Conservation (phyloP, 2,329 filamentous ascomycete species). For the Penicillium sp. region DNA sequence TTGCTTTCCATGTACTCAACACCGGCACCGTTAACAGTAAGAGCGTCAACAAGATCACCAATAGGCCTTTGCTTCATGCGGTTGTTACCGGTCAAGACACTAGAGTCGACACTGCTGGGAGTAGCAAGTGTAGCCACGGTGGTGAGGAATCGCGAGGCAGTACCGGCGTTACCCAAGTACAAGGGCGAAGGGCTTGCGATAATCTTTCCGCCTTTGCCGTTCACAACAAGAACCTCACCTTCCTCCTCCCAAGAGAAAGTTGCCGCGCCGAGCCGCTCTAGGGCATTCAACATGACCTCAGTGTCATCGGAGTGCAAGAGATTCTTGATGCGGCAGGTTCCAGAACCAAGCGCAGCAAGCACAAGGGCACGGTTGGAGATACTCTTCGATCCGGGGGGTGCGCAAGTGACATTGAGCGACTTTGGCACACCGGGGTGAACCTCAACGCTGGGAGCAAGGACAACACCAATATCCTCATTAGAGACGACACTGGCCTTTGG, state of each 20-base stretch:
- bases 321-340: constrained; percentile 85
- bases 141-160: constrained; percentile 90
- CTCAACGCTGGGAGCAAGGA: constrained; percentile 75
- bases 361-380: constrained; percentile 94
- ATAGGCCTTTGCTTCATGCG: constrained; percentile 97
- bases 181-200: constrained; percentile 72
- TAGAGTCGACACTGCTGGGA: constrained; percentile 63
- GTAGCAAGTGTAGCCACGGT: constrained; percentile 83
- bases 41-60: constrained; percentile 85
- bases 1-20: constrained; percentile 83
- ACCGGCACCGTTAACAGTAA: constrained; percentile 80
- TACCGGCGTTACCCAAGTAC: constrained; percentile 95
- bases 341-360: constrained; percentile 84
- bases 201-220: constrained; percentile 84
- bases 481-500: constrained; percentile 84
- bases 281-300: constrained; percentile 94
- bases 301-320: constrained; percentile 95
- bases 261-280: constrained; percentile 78
- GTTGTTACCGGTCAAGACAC: constrained; percentile 85
- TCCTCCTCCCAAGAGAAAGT: constrained; percentile 92
- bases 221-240: constrained; percentile 84
- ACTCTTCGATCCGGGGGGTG: constrained; percentile 93
- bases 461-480: constrained; percentile 77
- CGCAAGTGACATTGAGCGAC: constrained; percentile 69
- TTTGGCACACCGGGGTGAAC: constrained; percentile 71